Evolutionary conservation across 1,284 basidiomycete genomes (phyloP).

Genomic region (Malassezia caprae): DNA sequence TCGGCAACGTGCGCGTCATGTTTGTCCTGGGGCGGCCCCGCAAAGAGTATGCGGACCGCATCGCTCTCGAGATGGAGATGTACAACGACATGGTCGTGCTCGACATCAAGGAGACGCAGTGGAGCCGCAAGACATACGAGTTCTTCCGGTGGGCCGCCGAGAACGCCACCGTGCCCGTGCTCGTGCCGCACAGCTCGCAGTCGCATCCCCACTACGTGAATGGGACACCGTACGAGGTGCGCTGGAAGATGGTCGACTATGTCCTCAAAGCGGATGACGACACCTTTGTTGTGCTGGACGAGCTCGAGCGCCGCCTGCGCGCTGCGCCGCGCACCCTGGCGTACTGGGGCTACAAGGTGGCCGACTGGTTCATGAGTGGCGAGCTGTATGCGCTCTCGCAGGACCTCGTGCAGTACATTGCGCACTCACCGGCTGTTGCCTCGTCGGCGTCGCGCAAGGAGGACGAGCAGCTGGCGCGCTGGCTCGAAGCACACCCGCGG

Average conservation of each 20-base stretch:
- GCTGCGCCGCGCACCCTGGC: conserved; percentile 37
- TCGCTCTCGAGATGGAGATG: conserved; percentile 81
- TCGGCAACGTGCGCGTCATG: conserved; percentile 68
- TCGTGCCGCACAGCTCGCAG: conserved; percentile 9
- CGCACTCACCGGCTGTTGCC: conserved; percentile 62
- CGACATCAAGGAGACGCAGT: conserved; percentile 81
- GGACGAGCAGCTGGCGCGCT: conserved; percentile 83
- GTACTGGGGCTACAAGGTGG: conserved; percentile 54
- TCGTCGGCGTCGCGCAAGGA: conserved; percentile 70
- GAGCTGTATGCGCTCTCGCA: conserved; percentile 85
- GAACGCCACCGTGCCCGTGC: conserved; percentile 76
- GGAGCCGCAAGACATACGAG: conserved; percentile 71
- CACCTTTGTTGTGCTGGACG: conserved; percentile 39
- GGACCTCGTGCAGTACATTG: conserved; percentile 79
- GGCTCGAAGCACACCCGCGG: conserved; percentile 82
- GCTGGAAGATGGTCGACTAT: conserved; percentile 46
- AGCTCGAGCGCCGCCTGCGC: conserved; percentile 44
- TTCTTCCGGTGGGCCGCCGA: conserved; percentile 78
- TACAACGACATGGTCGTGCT: conserved; percentile 82
- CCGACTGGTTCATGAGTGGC: conserved; percentile 89
- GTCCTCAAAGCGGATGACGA: conserved; percentile 48
- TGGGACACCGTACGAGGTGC: conserved; percentile 23
- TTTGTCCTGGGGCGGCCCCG: conserved; percentile 83
- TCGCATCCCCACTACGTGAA: background rate
- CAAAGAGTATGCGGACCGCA: conserved; percentile 64